A percentile compares a stretch with the other conserved stretches of the same genome.
These are phyloP conservation scores for Pochonia chlamydosporia DNA, from an alignment of 2,329 filamentous ascomycete species.

Conservation along the genomic window DNA sequence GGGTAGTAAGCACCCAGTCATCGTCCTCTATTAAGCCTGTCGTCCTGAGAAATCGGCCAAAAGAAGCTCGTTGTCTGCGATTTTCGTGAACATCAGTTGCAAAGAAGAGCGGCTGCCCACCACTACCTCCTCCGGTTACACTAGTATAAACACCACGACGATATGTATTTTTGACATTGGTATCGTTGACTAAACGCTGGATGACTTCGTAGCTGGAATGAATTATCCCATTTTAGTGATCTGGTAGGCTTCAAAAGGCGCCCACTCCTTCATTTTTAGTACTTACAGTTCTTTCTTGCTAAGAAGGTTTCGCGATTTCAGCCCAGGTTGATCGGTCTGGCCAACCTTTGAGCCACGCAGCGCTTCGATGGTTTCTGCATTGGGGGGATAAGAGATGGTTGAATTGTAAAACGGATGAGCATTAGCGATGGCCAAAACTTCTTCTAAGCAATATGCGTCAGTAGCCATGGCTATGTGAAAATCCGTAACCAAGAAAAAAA, in stretches of 20 bases:
- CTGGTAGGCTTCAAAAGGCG: too few relatives aligned
- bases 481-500: too few relatives aligned
- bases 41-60: slow-evolving; percentile 24
- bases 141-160: slow-evolving; percentile 32
- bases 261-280: too few relatives aligned
- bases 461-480: too few relatives aligned
- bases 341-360: too few relatives aligned
- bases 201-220: slow-evolving; percentile 29
- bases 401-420: slow-evolving; percentile 29
- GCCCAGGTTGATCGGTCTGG: slow-evolving; percentile 3
- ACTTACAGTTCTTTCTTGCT: slow-evolving; percentile 18
- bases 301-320: slow-evolving; percentile 14
- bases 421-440: slow-evolving; percentile 27
- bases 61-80: slow-evolving; percentile 28
- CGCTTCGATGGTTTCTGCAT: slow-evolving; percentile 2
- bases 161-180: slow-evolving; percentile 26
- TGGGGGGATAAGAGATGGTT: slow-evolving; percentile 24
- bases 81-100: slow-evolving; percentile 34
- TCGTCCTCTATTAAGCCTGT: slow-evolving; percentile 24
- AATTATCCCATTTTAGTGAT: too few relatives aligned
- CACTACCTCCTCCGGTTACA: slow-evolving; percentile 32
- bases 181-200: slow-evolving; percentile 28
- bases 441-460: too few relatives aligned
- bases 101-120: slow-evolving; percentile 30
- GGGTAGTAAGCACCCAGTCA: slow-evolving; percentile 34